These are phyloP conservation scores for Paspalum notatum DNA, from an alignment of 176 grass and related monocot species.

Conservation along the genomic window DNA sequence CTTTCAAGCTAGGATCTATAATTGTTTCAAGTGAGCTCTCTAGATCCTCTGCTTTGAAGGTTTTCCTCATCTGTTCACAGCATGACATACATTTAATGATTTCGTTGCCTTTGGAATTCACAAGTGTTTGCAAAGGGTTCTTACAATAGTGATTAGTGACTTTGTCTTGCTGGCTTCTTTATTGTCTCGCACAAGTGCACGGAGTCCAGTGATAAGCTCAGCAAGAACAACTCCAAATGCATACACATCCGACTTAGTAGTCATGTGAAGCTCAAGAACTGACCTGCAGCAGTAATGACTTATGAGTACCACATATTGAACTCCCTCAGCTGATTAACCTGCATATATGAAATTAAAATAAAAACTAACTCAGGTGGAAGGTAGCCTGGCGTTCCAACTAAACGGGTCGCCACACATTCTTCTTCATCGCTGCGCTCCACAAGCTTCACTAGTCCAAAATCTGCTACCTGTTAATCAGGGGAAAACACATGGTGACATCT, in stretches of 20 bases:
- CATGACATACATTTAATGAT: neutral
- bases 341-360: slow-evolving; percentile 11
- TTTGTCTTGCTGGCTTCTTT: slow-evolving; percentile 62
- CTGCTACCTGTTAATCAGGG: slow-evolving; percentile 57
- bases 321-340: neutral
- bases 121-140: neutral
- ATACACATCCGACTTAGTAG: slow-evolving; percentile 68
- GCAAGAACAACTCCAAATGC: slow-evolving; percentile 79
- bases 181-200: slow-evolving; percentile 58
- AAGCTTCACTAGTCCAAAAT: slow-evolving; percentile 71
- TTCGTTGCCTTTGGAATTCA: neutral
- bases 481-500: slow-evolving; percentile 10
- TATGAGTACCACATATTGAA: slow-evolving; percentile 17
- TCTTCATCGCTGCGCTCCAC: slow-evolving; percentile 58
- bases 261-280: slow-evolving; percentile 73
- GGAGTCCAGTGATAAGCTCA: slow-evolving; percentile 64
- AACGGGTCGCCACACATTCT: slow-evolving; percentile 59
- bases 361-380: slow-evolving; percentile 74
- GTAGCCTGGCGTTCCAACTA: slow-evolving; percentile 77
- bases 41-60: slow-evolving; percentile 45
- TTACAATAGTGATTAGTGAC: slow-evolving; percentile 63
- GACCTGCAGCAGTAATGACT: slow-evolving; percentile 39
- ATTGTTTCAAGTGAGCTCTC: slow-evolving; percentile 47
- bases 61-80: slow-evolving; percentile 61
- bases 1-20: slow-evolving; percentile 56